These are phyloP conservation scores for Penicillium sp. DNA, from an alignment of 2,329 filamentous ascomycete species.

Conservation along the genomic window DNA sequence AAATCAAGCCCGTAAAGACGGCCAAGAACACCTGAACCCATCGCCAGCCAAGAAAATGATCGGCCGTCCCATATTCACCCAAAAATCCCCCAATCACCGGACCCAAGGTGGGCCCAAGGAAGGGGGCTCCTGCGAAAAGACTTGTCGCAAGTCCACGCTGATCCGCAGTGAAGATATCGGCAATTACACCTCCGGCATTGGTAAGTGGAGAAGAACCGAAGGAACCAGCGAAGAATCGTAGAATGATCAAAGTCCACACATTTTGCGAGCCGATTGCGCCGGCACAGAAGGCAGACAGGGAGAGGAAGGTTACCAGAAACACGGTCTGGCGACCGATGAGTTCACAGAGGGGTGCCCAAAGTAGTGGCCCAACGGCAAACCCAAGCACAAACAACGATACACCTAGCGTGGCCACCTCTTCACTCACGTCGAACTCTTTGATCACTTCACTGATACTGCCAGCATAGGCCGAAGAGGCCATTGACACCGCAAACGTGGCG, in stretches of 20 bases:
- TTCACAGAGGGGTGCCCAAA: slow-evolving; percentile 36
- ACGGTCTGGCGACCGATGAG: slow-evolving; percentile 50
- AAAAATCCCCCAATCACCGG: slow-evolving; percentile 56
- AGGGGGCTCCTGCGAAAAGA: slow-evolving; percentile 46
- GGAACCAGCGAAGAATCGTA: slow-evolving; percentile 57
- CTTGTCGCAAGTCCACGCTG: slow-evolving; percentile 45
- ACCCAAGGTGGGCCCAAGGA: slow-evolving; percentile 51
- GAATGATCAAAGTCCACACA: slow-evolving; percentile 59
- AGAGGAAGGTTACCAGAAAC: slow-evolving; percentile 59
- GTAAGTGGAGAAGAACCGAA: slow-evolving; percentile 48
- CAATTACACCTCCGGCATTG: slow-evolving; percentile 50
- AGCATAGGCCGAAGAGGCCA: slow-evolving; percentile 37
- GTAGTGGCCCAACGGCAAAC: slow-evolving; percentile 41
- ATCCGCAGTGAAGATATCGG: slow-evolving; percentile 47
- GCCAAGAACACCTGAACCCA: slow-evolving; percentile 49
- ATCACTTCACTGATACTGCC: slow-evolving; percentile 31
- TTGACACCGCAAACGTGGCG: slow-evolving; percentile 36
- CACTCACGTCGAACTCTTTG: slow-evolving; percentile 25
- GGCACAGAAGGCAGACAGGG: slow-evolving; percentile 60
- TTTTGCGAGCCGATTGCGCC: slow-evolving; percentile 57
- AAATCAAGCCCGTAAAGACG: slow-evolving; percentile 47
- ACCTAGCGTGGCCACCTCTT: slow-evolving; percentile 35
- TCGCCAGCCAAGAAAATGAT: slow-evolving; percentile 39
- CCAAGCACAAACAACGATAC: slow-evolving; percentile 43
- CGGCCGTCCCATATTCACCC: slow-evolving; percentile 36